Conservation (phyloP, 1,139 yeast species). For the Suhomyces kunorum region DNA sequence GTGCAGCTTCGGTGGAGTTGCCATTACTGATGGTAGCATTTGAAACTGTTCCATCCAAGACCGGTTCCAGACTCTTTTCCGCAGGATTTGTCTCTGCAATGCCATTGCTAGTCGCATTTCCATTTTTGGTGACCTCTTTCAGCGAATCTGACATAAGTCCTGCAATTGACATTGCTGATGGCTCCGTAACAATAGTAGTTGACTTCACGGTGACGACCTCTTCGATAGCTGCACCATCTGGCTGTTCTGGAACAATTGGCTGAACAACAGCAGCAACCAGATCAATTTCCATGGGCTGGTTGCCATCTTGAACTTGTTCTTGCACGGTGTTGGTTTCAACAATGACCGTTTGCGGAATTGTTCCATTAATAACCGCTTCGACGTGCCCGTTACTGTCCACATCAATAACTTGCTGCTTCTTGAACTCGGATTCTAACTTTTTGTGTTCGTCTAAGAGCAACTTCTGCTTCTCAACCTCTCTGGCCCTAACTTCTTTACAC, state of each 20-base stretch:
- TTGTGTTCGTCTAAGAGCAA: slow-evolving; percentile 45
- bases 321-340: no score
- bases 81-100: neutral
- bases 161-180: neutral
- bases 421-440: slow-evolving; percentile 29
- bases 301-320: neutral
- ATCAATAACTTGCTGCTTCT: slow-evolving; percentile 19
- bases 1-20: neutral
- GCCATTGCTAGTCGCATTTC: neutral
- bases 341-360: no score
- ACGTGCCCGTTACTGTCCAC: no score
- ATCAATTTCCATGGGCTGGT: neutral
- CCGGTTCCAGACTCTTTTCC: no score
- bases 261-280: no score
- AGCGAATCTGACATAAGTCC: neutral
- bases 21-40: no score
- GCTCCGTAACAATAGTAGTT: neutral
- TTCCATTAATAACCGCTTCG: neutral
- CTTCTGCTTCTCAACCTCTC: slow-evolving; percentile 63
- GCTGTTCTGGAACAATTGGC: no score
- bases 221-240: neutral
- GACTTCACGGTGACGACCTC: no score
- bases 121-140: neutral
- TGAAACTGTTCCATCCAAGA: no score
- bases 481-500: slow-evolving; percentile 69